A percentile compares a stretch with the other conserved stretches of the same genome.
phyloP scores from a whole-genome alignment of 2,329 filamentous ascomycete genomes.

The Magnaporthales sp. region DNA sequence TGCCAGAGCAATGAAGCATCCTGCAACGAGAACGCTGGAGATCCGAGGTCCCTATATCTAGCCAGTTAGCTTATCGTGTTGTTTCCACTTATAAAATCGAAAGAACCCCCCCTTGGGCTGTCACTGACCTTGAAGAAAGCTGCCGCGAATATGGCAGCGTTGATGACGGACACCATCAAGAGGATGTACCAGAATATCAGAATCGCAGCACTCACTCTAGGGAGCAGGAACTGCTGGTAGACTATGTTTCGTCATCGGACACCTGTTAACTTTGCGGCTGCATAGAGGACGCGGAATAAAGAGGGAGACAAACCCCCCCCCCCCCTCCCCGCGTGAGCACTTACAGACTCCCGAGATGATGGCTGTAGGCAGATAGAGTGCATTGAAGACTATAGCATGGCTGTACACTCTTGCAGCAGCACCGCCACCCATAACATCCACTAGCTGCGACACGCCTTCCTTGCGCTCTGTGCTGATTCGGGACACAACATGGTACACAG shows the following conservation, averaged over 20 bases:
- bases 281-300: neutral
- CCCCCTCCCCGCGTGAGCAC: conserved; percentile 23
- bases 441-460: conserved; percentile 74
- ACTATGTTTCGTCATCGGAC: conserved; percentile 25
- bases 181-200: conserved; percentile 69
- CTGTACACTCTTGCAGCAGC: conserved; percentile 69
- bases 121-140: conserved; percentile 60
- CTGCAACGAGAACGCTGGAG: conserved; percentile 70
- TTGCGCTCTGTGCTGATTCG: conserved; percentile 81
- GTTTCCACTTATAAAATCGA: neutral
- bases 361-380: conserved; percentile 78
- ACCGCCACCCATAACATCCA: conserved; percentile 88
- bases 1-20: conserved; percentile 67
- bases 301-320: too few relatives aligned
- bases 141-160: conserved; percentile 71
- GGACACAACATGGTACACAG: conserved; percentile 81
- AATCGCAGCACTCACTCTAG: conserved; percentile 52
- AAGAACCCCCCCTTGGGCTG: neutral
- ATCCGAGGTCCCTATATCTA: conserved; percentile 61
- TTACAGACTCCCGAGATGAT: conserved; percentile 50
- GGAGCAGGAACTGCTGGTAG: conserved; percentile 54
- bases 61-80: neutral
- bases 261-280: neutral
- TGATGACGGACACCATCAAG: conserved; percentile 66
- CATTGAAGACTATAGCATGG: conserved; percentile 70